Evolutionary conservation across 208 protist genomes (phyloP), one percentile per base, ranked within the genome.

Genomic region (Blastocrithidia nonstop): DNA sequence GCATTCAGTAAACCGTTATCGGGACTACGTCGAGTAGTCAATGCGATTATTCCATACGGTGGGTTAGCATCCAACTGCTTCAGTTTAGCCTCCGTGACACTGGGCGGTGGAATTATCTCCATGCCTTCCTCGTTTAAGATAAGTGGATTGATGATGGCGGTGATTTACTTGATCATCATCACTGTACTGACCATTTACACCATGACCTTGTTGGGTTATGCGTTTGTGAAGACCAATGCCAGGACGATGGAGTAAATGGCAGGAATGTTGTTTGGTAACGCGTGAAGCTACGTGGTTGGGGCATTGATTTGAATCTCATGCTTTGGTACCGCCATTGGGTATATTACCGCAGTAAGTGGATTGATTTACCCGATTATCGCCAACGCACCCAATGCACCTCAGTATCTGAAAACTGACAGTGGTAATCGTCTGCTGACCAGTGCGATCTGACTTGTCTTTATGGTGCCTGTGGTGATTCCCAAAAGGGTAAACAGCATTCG

Each of bases 241-340:
- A 57, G 52, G 27, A 70, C 35, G 19, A 82, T 77, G 36, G 72
- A 79, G 40, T 37, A 54, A 2, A 65, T 78, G 41, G 65, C 65
- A 1, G 46, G 38, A 3, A 27, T 39, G 7, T 46, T 88, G 1
- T 60, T 88, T 6, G 76, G 82, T 0, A 45, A 45, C 7, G 47
- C 59, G 13, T 63, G 63, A 39, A 71, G 66, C 39, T 75, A 79
- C 45, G 75, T 91, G 43, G 75, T 84, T 8, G 74, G 67, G 13
- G 40, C 50, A 9, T 56, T 87, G 24, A 61, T 71, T 19, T 69
- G 47, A 42, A 33, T 80, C 13, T 81, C 76, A 23, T 88, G 66
- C 26, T 57, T 82, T 17, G 77, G 82, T 16, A 70, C 77, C 1
- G 58, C 62, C 0, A 63, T 91, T 19, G 71, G 58, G 8, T 91